Evolutionary conservation across 2,329 filamentous ascomycete species (phyloP).

Genomic region (Fusarium sp.): DNA sequence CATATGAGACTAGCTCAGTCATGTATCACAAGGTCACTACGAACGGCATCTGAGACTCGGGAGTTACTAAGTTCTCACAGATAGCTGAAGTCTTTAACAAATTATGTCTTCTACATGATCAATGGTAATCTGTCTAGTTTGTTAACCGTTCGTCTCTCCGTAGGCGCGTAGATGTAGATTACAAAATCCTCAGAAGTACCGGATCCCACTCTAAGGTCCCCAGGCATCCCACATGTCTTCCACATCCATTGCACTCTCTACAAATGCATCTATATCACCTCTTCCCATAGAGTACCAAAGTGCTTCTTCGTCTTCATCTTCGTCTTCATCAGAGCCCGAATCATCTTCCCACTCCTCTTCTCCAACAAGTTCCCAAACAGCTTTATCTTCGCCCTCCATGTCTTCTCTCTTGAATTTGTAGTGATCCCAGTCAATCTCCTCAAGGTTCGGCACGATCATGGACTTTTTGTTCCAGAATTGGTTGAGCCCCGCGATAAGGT

Average conservation of each 20-base stretch:
- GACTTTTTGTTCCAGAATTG: conserved; percentile 9
- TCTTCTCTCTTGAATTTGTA: conserved; percentile 23
- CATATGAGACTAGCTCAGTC: background rate
- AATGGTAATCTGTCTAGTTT: background rate
- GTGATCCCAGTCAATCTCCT: conserved; percentile 25
- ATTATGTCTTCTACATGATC: background rate
- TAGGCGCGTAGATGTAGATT: background rate
- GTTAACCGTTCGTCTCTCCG: no score
- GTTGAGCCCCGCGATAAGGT: conserved; percentile 4
- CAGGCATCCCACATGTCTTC: background rate
- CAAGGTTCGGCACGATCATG: conserved; percentile 9
- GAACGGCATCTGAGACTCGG: background rate
- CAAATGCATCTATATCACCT: background rate
- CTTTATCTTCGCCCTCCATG: conserved; percentile 14
- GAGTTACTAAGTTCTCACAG: background rate
- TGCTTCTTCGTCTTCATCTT: background rate
- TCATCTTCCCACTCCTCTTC: conserved; percentile 32
- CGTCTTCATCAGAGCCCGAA: background rate
- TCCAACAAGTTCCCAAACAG: conserved; percentile 13
- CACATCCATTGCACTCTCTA: background rate
- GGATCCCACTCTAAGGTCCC: background rate
- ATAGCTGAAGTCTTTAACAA: background rate
- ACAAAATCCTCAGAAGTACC: background rate
- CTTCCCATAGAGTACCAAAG: background rate
- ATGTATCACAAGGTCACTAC: background rate